These are phyloP conservation scores for Exophiala calicioides DNA, from an alignment of 2,329 filamentous ascomycete genomes.

Conservation along the genomic window DNA sequence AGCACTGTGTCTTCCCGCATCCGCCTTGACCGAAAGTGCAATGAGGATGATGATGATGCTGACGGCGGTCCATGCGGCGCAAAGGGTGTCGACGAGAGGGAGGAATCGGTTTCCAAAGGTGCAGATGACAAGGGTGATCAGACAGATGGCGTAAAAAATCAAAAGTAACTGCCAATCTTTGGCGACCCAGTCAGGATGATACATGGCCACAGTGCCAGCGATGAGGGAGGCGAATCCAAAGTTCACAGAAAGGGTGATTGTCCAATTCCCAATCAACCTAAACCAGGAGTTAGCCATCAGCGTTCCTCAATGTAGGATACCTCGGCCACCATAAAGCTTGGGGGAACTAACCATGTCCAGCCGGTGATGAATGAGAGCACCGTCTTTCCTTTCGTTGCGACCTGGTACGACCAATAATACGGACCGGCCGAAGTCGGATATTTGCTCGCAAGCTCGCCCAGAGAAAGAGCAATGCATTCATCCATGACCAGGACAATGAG, in stretches of 20 bases:
- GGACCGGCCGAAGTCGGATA: slow-evolving; percentile 51
- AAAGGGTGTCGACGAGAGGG: slow-evolving; percentile 62
- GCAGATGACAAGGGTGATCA: slow-evolving; percentile 66
- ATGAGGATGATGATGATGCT: slow-evolving; percentile 61
- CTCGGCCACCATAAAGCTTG: too few relatives aligned
- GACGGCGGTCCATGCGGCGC: slow-evolving; percentile 57
- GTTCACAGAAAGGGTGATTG: slow-evolving; percentile 56
- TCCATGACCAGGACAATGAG: slow-evolving; percentile 55
- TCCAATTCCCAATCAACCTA: slow-evolving; percentile 55
- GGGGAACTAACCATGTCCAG: slow-evolving; percentile 56
- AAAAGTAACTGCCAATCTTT: slow-evolving; percentile 68
- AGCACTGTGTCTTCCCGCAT: slow-evolving; percentile 54
- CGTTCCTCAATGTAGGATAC: too few relatives aligned
- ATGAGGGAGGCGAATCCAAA: slow-evolving; percentile 59
- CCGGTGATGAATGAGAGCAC: slow-evolving; percentile 55
- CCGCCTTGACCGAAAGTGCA: slow-evolving; percentile 56
- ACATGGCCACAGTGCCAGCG: slow-evolving; percentile 55
- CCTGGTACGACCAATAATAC: slow-evolving; percentile 58
- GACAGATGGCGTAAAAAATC: slow-evolving; percentile 68
- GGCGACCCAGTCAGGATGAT: slow-evolving; percentile 54
- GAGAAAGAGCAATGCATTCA: slow-evolving; percentile 54
- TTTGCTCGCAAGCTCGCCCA: slow-evolving; percentile 54
- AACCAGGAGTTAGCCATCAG: too few relatives aligned
- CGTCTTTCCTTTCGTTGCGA: slow-evolving; percentile 41
- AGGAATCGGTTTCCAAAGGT: slow-evolving; percentile 67